A percentile compares a stretch with the other conserved stretches of the same genome.
These are phyloP conservation scores for Phytopythium aichiense DNA, from an alignment of 352 stramenopile species.

Conservation along the genomic window DNA sequence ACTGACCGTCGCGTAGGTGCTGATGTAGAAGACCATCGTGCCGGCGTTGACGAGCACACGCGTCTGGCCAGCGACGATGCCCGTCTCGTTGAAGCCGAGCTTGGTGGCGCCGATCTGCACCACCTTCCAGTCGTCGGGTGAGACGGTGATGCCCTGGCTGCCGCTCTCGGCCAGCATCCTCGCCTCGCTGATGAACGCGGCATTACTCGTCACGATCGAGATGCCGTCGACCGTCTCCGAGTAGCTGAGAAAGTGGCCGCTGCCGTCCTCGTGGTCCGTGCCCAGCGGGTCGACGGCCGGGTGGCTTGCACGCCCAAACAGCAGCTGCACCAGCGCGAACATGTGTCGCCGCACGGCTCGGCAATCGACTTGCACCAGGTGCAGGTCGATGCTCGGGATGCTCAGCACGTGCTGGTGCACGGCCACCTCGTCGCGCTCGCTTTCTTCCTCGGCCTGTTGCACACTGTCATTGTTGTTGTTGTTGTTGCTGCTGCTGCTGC, in stretches of 20 bases:
- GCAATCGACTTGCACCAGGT: conserved; percentile 51
- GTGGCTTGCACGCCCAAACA: conserved; percentile 25
- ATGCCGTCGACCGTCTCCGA: conserved; percentile 58
- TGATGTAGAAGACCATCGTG: conserved; percentile 67
- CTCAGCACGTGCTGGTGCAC: conserved; percentile 55
- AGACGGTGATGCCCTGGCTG: conserved; percentile 51
- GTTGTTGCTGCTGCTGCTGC: background rate
- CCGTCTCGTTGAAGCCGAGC: conserved; percentile 53
- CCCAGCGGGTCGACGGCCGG: background rate
- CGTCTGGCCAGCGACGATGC: conserved; percentile 66
- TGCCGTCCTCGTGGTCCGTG: background rate
- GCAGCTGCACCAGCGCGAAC: conserved; percentile 48
- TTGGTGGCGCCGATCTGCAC: conserved; percentile 63
- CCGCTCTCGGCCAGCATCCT: conserved; percentile 25
- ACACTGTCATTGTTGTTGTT: too few species aligned
- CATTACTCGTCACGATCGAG: conserved; percentile 51
- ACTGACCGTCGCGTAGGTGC: conserved; percentile 59
- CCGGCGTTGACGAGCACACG: conserved; percentile 47
- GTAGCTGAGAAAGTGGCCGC: conserved; percentile 41
- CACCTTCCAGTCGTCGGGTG: conserved; percentile 55
- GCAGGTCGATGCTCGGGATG: conserved; percentile 43
- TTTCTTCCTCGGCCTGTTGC: background rate
- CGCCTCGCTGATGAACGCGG: conserved; percentile 35
- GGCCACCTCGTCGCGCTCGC: conserved; percentile 11
- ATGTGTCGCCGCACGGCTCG: conserved; percentile 42